Evolutionary conservation across 441 rosid species (phyloP), one percentile per base, ranked within the genome.

Genomic region (Pelargonium exstipulatum): DNA sequence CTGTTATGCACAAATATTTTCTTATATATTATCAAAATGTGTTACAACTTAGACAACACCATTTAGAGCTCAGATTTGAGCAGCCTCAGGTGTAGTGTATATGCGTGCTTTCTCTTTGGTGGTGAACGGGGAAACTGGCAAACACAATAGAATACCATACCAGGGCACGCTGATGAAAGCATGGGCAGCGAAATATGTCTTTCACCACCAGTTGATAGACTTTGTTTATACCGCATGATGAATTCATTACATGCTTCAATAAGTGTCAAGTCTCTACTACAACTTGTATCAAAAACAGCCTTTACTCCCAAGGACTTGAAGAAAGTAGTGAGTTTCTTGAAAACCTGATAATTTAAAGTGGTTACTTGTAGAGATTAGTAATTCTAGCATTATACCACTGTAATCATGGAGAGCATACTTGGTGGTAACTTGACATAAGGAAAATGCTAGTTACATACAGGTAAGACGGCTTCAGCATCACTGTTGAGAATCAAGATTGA

Each of bases 101-200:
- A 20, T 20, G 22, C 1, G 22, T 20, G 22, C 22, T 1, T 20
- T 20, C 22, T 20, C 22, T 20, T 20, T 20, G 22, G 22, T 0
- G 22, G 22, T 20, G 22, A 20, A 20, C 1, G 22, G 22, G 22
- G 22, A 55, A 17, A 18, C 18, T 55, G 60, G 2, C 24, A 55
- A 26, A 26, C 62, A 17, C 9, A 14, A 58, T 9, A 58, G 63
- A 61, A 68, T 72, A 55, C 78, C 46, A 46, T 73, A 95, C 96
- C 99, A 74, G 99, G 99, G 75, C 97, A 95, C 1, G 99, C 89
- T 0, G 96, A 95, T 9, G 97, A 83, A 71, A 95, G 88, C 88
- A 95, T 79, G 64, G 99, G 99, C 0, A 95, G 73, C 26, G 84
- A 74, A 20, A 74, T 75, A 42, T 82, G 71, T 68, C 45, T 77